Evolutionary conservation across 2,329 filamentous ascomycete species (phyloP).

Genomic region (Tolypocladium sp.): DNA sequence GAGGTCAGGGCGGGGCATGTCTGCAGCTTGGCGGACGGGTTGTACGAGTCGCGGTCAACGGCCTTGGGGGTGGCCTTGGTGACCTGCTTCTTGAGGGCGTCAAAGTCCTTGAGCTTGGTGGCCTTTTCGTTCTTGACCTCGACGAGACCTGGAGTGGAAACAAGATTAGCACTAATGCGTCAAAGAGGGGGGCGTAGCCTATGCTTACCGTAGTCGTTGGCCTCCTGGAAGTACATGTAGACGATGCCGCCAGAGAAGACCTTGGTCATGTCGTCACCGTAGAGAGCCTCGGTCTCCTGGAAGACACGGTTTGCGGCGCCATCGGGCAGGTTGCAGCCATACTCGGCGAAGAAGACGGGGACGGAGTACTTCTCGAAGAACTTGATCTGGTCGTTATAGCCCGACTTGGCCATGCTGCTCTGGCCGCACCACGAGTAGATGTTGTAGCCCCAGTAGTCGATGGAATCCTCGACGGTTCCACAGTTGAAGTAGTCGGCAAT

Average conservation of each 20-base stretch:
- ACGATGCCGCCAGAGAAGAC: constrained; percentile 96
- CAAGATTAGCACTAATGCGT: constrained; percentile 5
- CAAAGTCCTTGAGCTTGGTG: constrained; percentile 65
- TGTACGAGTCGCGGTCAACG: constrained; percentile 60
- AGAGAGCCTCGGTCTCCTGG: constrained; percentile 77
- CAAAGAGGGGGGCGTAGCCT: neutral
- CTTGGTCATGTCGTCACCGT: constrained; percentile 66
- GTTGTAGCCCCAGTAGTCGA: constrained; percentile 99
- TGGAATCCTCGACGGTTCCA: constrained; percentile 52
- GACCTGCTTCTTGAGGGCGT: constrained; percentile 61
- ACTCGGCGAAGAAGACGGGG: constrained; percentile 97
- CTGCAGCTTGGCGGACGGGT: constrained; percentile 59
- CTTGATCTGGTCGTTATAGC: constrained; percentile 71
- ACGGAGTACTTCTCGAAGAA: constrained; percentile 88
- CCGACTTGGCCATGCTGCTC: constrained; percentile 66
- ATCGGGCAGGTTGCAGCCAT: constrained; percentile 73
- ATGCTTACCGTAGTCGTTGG: constrained; percentile 69
- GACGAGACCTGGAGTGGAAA: constrained; percentile 49
- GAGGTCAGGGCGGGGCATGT: constrained; percentile 59
- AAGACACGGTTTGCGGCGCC: constrained; percentile 64
- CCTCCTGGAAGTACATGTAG: constrained; percentile 96
- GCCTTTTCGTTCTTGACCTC: constrained; percentile 48
- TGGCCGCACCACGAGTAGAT: constrained; percentile 99
- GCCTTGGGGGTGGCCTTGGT: constrained; percentile 56
- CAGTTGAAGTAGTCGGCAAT: constrained; percentile 96